Conservation (phyloP, 2,329 filamentous ascomycete genomes). For the Epicoccum sorghinum region DNA sequence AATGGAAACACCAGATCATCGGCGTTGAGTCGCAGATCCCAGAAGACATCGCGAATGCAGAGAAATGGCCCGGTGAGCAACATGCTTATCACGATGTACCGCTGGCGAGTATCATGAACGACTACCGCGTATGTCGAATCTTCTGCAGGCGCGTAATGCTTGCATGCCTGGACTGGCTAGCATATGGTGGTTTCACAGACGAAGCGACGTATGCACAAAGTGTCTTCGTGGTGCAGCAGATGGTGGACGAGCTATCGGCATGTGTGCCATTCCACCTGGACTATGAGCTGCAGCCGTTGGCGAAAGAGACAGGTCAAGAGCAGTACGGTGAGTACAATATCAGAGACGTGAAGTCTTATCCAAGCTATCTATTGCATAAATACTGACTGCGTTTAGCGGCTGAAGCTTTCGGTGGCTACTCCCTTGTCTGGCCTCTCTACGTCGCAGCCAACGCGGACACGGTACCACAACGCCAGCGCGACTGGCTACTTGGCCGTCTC, state of each 20-base stretch:
- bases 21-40: constrained; percentile 35
- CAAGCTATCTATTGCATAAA: too few relatives aligned
- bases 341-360: neutral
- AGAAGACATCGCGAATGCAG: constrained; percentile 37
- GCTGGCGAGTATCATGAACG: constrained; percentile 49
- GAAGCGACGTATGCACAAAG: constrained; percentile 25
- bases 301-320: constrained; percentile 43
- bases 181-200: constrained; percentile 17
- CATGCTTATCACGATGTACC: constrained; percentile 49
- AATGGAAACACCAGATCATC: constrained; percentile 45
- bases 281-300: constrained; percentile 45
- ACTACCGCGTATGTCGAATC: constrained; percentile 50
- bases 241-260: constrained; percentile 49
- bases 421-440: constrained; percentile 50
- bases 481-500: constrained; percentile 47
- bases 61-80: constrained; percentile 48
- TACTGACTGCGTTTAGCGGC: constrained; percentile 37
- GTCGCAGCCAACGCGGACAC: constrained; percentile 47
- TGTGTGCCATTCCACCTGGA: constrained; percentile 49
- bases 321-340: constrained; percentile 35
- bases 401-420: constrained; percentile 49
- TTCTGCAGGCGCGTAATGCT: constrained; percentile 50
- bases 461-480: constrained; percentile 42
- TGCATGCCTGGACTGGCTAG: constrained; percentile 41
- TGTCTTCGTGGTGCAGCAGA: constrained; percentile 42